These are phyloP conservation scores for Piloderma croceum DNA, from an alignment of 768 basidiomycete genomes.

Conservation along the genomic window DNA sequence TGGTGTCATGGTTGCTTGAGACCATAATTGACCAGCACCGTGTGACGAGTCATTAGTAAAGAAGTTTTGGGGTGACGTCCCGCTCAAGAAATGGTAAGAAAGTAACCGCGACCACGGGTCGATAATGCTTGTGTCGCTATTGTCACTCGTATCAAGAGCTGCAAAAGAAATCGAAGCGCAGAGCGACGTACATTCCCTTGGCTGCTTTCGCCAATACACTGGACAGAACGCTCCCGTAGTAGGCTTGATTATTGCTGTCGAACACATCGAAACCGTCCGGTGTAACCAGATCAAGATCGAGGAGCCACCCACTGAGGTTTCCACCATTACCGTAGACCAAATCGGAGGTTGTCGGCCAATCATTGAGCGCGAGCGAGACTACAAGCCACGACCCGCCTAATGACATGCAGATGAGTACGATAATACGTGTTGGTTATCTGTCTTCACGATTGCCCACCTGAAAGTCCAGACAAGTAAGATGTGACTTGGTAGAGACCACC, in stretches of 20 bases:
- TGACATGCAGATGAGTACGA: conserved; percentile 16
- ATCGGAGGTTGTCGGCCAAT: conserved; percentile 52
- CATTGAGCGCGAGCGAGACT: conserved; percentile 57
- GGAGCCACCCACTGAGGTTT: conserved; percentile 46
- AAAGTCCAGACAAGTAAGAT: conserved; percentile 63
- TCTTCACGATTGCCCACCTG: conserved; percentile 35
- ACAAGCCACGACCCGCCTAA: conserved; percentile 69
- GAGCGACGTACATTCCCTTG: conserved; percentile 42
- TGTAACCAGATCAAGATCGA: conserved; percentile 51
- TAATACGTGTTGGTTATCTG: neutral
- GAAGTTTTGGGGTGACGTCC: conserved; percentile 53
- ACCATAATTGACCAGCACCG: conserved; percentile 72
- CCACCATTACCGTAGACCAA: conserved; percentile 54
- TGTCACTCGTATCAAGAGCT: conserved; percentile 1
- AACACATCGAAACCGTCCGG: conserved; percentile 48
- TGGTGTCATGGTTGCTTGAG: conserved; percentile 44
- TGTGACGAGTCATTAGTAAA: conserved; percentile 55
- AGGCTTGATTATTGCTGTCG: conserved; percentile 42
- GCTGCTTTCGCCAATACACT: conserved; percentile 53
- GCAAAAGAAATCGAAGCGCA: conserved; percentile 2
- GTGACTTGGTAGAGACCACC: conserved; percentile 69
- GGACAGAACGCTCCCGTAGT: conserved; percentile 48
- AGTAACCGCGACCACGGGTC: conserved; percentile 64
- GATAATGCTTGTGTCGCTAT: conserved; percentile 57
- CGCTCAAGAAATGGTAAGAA: conserved; percentile 69